These are phyloP conservation scores for Clarireedia monteithiana DNA, from an alignment of 2,329 filamentous ascomycete species.

Conservation along the genomic window DNA sequence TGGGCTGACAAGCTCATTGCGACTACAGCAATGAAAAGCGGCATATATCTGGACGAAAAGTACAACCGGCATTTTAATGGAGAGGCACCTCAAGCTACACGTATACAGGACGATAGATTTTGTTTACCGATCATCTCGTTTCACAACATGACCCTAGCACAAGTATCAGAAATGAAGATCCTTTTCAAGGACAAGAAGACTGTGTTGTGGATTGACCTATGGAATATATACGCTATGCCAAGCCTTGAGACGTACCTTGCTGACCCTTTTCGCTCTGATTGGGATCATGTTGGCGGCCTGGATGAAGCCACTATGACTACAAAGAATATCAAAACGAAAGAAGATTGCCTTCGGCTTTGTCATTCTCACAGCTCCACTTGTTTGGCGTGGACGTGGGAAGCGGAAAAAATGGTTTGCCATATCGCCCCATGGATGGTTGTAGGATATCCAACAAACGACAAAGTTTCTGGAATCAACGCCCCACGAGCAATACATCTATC, in stretches of 20 bases:
- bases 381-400: constrained; percentile 45
- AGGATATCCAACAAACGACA: constrained; percentile 31
- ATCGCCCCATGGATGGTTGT: constrained; percentile 44
- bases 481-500: neutral
- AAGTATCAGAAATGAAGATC: neutral
- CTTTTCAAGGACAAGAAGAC: neutral
- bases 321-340: constrained; percentile 32
- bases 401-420: constrained; percentile 34
- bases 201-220: constrained; percentile 26
- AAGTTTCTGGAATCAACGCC: constrained; percentile 34
- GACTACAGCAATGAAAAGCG: constrained; percentile 44
- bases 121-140: constrained; percentile 28
- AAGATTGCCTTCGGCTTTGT: constrained; percentile 39
- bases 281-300: constrained; percentile 44
- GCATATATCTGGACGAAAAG: constrained; percentile 47
- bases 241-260: constrained; percentile 33
- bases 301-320: constrained; percentile 37
- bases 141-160: constrained; percentile 5
- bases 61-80: constrained; percentile 50
- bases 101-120: constrained; percentile 41
- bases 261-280: constrained; percentile 32
- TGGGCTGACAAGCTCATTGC: constrained; percentile 49
- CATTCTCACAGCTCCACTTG: constrained; percentile 33
- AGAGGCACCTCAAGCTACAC: constrained; percentile 41
- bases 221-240: constrained; percentile 20